A percentile compares a stretch with the other conserved stretches of the same genome.
Evolutionary conservation across 2,329 filamentous ascomycete species (phyloP).

Genomic region (Gnomoniopsis smithogilvyi): DNA sequence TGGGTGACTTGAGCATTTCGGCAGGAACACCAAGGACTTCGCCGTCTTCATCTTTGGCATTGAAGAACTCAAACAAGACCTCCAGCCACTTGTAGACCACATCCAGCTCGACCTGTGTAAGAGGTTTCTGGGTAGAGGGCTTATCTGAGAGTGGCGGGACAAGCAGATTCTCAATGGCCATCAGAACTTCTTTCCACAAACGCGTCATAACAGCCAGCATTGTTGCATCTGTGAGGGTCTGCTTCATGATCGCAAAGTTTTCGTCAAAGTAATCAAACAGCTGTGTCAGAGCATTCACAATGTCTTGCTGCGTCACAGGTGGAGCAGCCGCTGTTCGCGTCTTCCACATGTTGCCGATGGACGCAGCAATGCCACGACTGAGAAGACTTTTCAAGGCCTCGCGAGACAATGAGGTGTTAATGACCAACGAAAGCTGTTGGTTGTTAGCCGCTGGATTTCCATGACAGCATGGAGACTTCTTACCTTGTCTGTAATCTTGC

Average conservation of each 20-base stretch:
- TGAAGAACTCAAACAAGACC: conserved; percentile 90
- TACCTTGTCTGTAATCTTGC: conserved; percentile 97
- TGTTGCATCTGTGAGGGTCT: conserved; percentile 89
- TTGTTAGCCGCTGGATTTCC: background rate
- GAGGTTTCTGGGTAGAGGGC: conserved; percentile 76
- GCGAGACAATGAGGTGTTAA: conserved; percentile 81
- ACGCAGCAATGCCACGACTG: conserved; percentile 66
- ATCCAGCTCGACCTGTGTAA: conserved; percentile 85
- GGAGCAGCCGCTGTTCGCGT: conserved; percentile 54
- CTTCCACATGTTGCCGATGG: conserved; percentile 68
- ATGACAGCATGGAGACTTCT: conserved; percentile 19
- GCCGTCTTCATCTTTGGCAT: conserved; percentile 79
- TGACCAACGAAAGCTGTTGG: conserved; percentile 79
- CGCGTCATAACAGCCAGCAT: conserved; percentile 99
- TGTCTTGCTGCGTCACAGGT: conserved; percentile 65
- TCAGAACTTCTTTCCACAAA: conserved; percentile 94
- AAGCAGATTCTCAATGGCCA: conserved; percentile 84
- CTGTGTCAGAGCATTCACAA: conserved; percentile 77
- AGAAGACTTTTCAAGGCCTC: conserved; percentile 75
- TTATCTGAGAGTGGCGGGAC: conserved; percentile 96
- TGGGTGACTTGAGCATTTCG: conserved; percentile 91
- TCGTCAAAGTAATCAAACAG: conserved; percentile 95
- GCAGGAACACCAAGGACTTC: conserved; percentile 85
- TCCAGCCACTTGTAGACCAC: conserved; percentile 94
- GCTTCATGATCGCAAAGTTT: conserved; percentile 98